Evolutionary conservation across 129 eudicot genomes (phyloP), one percentile per base, ranked within the genome.

Genomic region (Centella asiatica): DNA sequence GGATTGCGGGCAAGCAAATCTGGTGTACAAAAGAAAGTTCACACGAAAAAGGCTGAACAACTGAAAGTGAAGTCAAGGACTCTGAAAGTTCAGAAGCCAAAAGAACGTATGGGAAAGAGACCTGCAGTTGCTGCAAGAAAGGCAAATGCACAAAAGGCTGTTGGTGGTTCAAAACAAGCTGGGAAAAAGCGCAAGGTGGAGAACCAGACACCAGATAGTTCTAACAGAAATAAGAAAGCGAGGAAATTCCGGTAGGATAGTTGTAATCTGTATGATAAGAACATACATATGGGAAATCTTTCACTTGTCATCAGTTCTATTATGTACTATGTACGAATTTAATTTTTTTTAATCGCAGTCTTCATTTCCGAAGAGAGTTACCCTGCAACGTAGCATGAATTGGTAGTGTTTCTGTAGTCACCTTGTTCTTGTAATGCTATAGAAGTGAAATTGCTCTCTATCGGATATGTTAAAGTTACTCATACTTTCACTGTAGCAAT

Each of bases 121-220:
- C 89, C 89, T 24, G 20, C 89, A 1, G 89, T 83, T 33, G 82
- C 82, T 32, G 89, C 89, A 44, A 65, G 89, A 62, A 83, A 78
- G 71, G 77, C 73, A 5, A 75, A 78, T 36, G 81, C 77, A 1
- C 57, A 69, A 34, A 39, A 42, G 51, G 57, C 48, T 9, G 75
- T 66, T 48, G 37, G 66, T 22, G 60, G 64, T 62, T n/a, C 74
- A 8, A 70, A 74, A 40, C 65, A 64, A 55, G 63, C 27, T 15
- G 89, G 85, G 39, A 65, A 37, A 2, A 82, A 82, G 55, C 52
- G 82, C 61, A 82, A 82, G 74, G 7, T 61, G 56, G 79, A 64
- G 52, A 55, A 51, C 48, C 75, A 49, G 34, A 78, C 84, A 14
- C 89, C 89, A n/a, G 77, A 57, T 27, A 78, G 54, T 34, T 57